A percentile compares a stretch with the other conserved stretches of the same genome.
Conservation (phyloP, 306 rosid genomes). For the Medicago truncatula region MtrunA17r5.0-ANR NC_053049.1:937501-938000, state of each 20-base stretch:
- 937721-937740: conserved; percentile 4
- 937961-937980: too few species aligned
- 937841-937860: too few species aligned
- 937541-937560: conserved; percentile 1
- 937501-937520: conserved; percentile 13
- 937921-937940: too few species aligned
- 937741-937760: background rate
- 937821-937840: background rate
- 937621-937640: background rate
- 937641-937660: background rate
- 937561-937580: background rate
- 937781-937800: background rate
- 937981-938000: too few species aligned
- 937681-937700: conserved; percentile 14
- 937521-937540: background rate
- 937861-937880: too few species aligned
- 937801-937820: background rate
- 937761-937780: conserved; percentile 9
- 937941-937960: too few species aligned
- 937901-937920: too few species aligned
- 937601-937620: background rate
- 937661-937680: background rate
- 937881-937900: too few species aligned
- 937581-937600: conserved; percentile 5
- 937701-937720: background rate